These are phyloP conservation scores for Pestalotiopsis sp. DNA, from an alignment of 2,329 filamentous ascomycete species.

Conservation along the genomic window DNA sequence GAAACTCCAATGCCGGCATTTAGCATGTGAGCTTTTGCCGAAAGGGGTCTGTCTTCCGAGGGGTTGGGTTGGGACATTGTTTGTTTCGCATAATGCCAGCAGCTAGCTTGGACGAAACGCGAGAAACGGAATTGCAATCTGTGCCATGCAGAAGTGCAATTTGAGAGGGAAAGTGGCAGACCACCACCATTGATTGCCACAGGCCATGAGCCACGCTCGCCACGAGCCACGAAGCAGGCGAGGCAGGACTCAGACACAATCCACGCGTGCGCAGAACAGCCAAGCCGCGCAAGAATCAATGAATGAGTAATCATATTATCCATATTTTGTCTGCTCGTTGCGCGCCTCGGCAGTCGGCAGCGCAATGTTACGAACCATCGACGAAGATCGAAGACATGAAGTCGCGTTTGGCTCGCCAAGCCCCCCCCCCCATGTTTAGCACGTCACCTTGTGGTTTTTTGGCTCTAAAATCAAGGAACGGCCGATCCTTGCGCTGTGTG, in stretches of 20 bases:
- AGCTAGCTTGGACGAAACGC: neutral
- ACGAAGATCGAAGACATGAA: neutral
- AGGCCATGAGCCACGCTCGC: neutral
- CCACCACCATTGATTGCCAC: neutral
- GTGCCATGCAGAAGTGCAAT: conserved; percentile 1
- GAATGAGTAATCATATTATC: neutral
- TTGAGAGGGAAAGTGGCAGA: neutral
- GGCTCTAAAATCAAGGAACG: conserved; percentile 11
- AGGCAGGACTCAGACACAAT: neutral
- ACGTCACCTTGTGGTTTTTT: conserved; percentile 12
- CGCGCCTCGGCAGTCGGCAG: neutral
- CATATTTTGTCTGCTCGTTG: neutral
- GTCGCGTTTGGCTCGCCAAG: conserved; percentile 5
- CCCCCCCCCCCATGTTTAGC: neutral
- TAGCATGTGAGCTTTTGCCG: neutral
- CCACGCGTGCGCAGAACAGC: neutral
- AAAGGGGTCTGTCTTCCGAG: neutral
- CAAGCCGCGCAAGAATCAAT: neutral
- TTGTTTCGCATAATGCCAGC: conserved; percentile 1
- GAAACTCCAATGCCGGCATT: neutral
- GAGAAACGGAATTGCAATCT: neutral
- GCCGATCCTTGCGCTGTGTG: neutral
- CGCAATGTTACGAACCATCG: neutral
- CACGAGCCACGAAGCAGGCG: neutral
- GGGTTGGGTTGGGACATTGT: conserved; percentile 7